Base-by-base conservation (phyloP, 179 eudicot genomes). In the Carnegiea gigantea region DNA sequence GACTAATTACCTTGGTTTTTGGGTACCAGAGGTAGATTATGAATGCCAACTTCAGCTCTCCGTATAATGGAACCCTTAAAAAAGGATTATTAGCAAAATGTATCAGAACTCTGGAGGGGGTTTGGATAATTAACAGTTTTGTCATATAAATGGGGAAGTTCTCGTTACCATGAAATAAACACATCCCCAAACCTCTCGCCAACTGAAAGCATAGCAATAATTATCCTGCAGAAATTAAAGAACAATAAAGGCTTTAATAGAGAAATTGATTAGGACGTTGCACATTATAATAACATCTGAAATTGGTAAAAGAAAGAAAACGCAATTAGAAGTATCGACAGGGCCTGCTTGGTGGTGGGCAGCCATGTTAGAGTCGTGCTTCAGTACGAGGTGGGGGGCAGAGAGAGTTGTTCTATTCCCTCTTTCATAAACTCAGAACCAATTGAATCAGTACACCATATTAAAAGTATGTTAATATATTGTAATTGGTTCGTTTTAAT, bases 11-110 rank as follows among this genome's bases (percentile, higher is more conserved):
- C 96, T 82, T 92, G 3, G 97, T 95, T 82, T 94, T 89, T 1
- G 99, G 99, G 80, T 94, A 94, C 99, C 99, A 95, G 12, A 95
- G 87, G 85, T 92, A 95, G 84, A 95, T 91, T 28, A 94, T 90
- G 51, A 95, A 87, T 0, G 92, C 98, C 70, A 95, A 86, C 84
- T 95, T 95, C 83, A 90, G 60, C 88, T 95, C 99, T 3, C 86
- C 97, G 76, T 95, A 94, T 68, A 95, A 68, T 46, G 99, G 99
- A 81, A 95, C 30, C 99, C 99, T 95, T 68, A 5, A 14, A 36
- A 36, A 23, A 81, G 30, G 65, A 70, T 28, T n/a, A 74, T 1
- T 3, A 33, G 3, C 21, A 36, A 49, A 30, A 18, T 70, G 30
- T 70, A 33, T 70, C n/a, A 30, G 20, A 15, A 70, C 33, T 70